Evolutionary conservation across 345 rosid species (phyloP).

Genomic region (Turnera subulata): DNA sequence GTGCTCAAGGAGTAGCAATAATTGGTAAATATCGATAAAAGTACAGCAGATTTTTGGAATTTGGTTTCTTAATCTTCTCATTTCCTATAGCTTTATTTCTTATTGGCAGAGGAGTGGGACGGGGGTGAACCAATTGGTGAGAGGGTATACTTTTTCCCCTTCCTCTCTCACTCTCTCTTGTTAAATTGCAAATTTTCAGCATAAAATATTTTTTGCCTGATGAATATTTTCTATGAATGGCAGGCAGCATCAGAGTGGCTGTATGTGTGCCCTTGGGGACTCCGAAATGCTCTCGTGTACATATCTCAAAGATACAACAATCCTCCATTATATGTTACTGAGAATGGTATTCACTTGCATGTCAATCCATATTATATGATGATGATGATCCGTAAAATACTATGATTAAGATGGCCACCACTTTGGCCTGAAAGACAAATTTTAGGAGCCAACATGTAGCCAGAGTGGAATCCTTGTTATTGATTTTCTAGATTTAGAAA

Average conservation of each 20-base stretch:
- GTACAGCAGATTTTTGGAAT: not conserved
- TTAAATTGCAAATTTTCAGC: not conserved
- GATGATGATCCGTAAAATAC: no score
- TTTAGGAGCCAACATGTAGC: no score
- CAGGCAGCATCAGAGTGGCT: constrained; percentile 99
- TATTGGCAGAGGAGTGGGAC: constrained; percentile 57
- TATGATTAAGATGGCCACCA: no score
- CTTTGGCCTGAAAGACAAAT: no score
- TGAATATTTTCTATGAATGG: constrained; percentile 20
- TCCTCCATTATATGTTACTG: constrained; percentile 65
- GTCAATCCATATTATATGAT: not conserved
- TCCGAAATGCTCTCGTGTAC: constrained; percentile 66
- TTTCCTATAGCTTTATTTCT: constrained; percentile 8
- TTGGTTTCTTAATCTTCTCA: not conserved
- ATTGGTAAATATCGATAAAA: constrained; percentile 39
- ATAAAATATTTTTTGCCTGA: not conserved
- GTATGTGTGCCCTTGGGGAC: constrained; percentile 87
- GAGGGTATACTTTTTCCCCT: constrained; percentile 39
- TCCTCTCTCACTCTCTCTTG: constrained; percentile 2
- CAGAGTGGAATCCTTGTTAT: no score
- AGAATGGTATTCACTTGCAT: constrained; percentile 51
- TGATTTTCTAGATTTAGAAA: no score
- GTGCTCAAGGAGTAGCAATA: constrained; percentile 60
- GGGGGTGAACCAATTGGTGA: constrained; percentile 77
- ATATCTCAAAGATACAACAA: constrained; percentile 53